Base-by-base conservation (phyloP, 169 alveolate species). In the Cytauxzoon felis region DNA sequence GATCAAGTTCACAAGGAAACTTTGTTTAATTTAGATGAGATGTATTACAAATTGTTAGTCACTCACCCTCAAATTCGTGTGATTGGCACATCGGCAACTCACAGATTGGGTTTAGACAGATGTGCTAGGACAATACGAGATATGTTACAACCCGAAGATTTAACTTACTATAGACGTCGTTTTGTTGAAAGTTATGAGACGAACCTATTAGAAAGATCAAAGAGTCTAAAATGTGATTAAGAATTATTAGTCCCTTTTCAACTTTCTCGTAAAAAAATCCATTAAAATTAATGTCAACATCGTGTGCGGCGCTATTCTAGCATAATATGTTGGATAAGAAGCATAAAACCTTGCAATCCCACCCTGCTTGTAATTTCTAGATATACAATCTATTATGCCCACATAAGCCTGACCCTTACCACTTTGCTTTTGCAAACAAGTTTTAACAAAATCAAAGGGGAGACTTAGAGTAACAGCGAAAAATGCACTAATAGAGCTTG, bases 231-330 rank as follows among this genome's bases (percentile, higher is more conserved):
- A 30, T 30, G 24, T n/a, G n/a, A n/a, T n/a, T n/a, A n/a, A n/a
- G n/a, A n/a, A n/a, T n/a, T n/a, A n/a, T n/a, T n/a, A n/a, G 1
- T 5, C 16, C 33, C 60, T 53, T 56, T 75, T 73, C 33, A 67
- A 59, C 2, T 69, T 47, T 56, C 66, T 59, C 47, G 80, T 87
- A 62, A 87, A 59, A 68, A 69, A 89, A 51, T 95, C 98, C 81
- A 90, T 65, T 36, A 92, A 59, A 9, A 94, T 83, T 43, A 93
- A 81, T 1, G 97, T 93, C 32, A 96, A 88, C 91, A 93, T 91
- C 8, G 95, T 95, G 62, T 96, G 97, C 0, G 99, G 99, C 6
- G 98, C 98, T 16, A 95, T 91, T 52, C 99, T 93, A 23, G 89
- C 88, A 67, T 93, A 92, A 81, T 93, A 96, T 13, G 97, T 94